Evolutionary conservation across 2,329 filamentous ascomycete species (phyloP).

Genomic region (Diaporthe destruens): DNA sequence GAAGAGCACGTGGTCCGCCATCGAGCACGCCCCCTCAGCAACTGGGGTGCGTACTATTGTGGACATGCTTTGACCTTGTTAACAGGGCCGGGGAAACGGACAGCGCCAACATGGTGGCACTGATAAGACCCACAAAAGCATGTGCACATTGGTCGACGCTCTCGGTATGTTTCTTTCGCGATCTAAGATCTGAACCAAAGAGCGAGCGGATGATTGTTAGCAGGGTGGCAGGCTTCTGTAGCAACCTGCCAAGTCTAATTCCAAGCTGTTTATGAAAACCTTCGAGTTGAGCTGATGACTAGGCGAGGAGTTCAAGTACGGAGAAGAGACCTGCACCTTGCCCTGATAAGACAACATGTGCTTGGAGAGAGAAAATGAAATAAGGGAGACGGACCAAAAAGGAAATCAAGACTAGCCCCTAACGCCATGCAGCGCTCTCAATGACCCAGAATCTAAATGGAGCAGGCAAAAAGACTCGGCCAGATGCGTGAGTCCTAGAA

Average conservation of each 20-base stretch:
- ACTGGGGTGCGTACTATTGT: too few species aligned
- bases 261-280: background rate
- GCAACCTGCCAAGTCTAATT: background rate
- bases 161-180: background rate
- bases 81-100: too few species aligned
- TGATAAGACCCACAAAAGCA: too few species aligned
- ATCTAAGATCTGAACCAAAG: too few species aligned
- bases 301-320: background rate
- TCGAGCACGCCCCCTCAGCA: background rate
- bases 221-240: too few species aligned
- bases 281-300: slow-evolving; percentile 13
- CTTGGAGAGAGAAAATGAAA: background rate
- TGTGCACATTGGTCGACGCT: too few species aligned
- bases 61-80: too few species aligned
- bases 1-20: background rate
- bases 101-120: too few species aligned
- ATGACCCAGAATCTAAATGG: slow-evolving; percentile 25
- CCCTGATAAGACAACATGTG: background rate
- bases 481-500: background rate
- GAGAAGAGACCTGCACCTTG: background rate
- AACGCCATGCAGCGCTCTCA: slow-evolving; percentile 27
- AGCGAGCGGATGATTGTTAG: too few species aligned
- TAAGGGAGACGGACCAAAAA: background rate
- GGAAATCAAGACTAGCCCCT: background rate
- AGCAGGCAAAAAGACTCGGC: background rate